Evolutionary conservation across 495 filamentous ascomycete genomes (phyloP).

Genomic region (Daldinia bambusicola): DNA sequence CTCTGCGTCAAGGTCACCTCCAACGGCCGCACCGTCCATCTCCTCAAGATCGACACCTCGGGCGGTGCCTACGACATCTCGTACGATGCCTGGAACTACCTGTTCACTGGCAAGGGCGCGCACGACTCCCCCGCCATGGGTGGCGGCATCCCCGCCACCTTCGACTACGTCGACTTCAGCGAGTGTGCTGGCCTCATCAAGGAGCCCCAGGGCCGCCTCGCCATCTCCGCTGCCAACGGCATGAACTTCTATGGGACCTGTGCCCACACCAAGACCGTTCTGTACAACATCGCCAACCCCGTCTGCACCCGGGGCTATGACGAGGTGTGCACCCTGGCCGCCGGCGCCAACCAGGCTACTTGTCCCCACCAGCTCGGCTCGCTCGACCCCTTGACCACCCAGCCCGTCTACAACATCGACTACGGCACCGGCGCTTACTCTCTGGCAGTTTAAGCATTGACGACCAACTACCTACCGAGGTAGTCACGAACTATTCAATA

Average conservation of each 20-base stretch:
- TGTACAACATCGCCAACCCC: constrained; percentile 50
- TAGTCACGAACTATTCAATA: neutral
- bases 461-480: no score
- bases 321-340: constrained; percentile 44
- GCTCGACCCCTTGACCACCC: constrained; percentile 3
- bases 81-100: constrained; percentile 52
- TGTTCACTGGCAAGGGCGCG: constrained; percentile 40
- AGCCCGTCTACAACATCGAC: constrained; percentile 43
- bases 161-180: constrained; percentile 36
- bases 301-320: constrained; percentile 48
- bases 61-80: constrained; percentile 48
- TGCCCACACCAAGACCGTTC: constrained; percentile 46
- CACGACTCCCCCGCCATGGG: constrained; percentile 27
- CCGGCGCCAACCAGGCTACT: neutral
- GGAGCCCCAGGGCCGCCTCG: constrained; percentile 32
- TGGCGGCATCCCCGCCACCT: constrained; percentile 41
- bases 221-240: constrained; percentile 47
- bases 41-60: constrained; percentile 45
- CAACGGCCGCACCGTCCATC: constrained; percentile 41
- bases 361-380: constrained; percentile 45
- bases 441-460: constrained; percentile 14
- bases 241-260: constrained; percentile 48
- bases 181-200: constrained; percentile 42
- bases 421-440: constrained; percentile 41
- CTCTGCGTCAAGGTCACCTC: constrained; percentile 44